A percentile compares a stretch with the other conserved stretches of the same genome.
phyloP scores from a whole-genome alignment of 2,329 filamentous ascomycete genomes.

The Ascochyta viciae-villosae region DNA sequence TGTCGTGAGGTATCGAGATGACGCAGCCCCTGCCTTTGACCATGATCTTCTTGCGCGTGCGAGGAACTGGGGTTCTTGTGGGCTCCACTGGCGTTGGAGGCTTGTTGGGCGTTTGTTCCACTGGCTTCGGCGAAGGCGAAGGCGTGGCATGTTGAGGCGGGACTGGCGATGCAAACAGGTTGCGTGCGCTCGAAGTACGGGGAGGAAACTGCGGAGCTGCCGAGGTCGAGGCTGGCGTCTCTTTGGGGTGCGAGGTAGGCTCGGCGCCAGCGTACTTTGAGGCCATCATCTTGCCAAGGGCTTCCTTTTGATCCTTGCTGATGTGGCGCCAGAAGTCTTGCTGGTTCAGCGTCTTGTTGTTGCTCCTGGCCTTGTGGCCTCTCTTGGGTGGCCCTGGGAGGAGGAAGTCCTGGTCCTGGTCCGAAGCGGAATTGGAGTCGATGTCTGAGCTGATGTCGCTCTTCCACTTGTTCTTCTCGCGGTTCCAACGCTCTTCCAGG shows the following conservation, averaged over 20 bases:
- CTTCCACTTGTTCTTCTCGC: conserved; percentile 80
- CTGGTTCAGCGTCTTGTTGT: conserved; percentile 58
- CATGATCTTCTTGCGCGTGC: conserved; percentile 53
- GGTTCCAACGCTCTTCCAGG: conserved; percentile 72
- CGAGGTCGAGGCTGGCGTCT: conserved; percentile 29
- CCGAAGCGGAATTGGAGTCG: conserved; percentile 64
- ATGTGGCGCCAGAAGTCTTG: conserved; percentile 58
- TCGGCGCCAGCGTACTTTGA: conserved; percentile 49
- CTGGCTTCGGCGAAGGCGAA: conserved; percentile 27
- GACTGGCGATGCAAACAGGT: conserved; percentile 25
- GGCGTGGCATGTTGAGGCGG: conserved; percentile 28
- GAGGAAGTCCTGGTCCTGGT: conserved; percentile 22
- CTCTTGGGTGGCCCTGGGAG: conserved; percentile 34
- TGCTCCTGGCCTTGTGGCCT: conserved; percentile 52
- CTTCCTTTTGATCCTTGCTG: conserved; percentile 48
- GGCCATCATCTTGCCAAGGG: conserved; percentile 50
- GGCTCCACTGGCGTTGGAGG: conserved; percentile 28
- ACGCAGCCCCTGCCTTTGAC: conserved; percentile 56
- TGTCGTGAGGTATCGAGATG: conserved; percentile 54
- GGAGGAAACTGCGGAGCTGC: conserved; percentile 20
- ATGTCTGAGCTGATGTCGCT: conserved; percentile 74
- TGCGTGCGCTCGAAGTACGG: conserved; percentile 24
- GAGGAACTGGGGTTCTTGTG: conserved; percentile 38
- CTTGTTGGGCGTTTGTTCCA: conserved; percentile 26
- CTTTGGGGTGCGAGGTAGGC: conserved; percentile 44